Conservation (phyloP, 495 filamentous ascomycete species). For the Aspergillus indologenus region DNA sequence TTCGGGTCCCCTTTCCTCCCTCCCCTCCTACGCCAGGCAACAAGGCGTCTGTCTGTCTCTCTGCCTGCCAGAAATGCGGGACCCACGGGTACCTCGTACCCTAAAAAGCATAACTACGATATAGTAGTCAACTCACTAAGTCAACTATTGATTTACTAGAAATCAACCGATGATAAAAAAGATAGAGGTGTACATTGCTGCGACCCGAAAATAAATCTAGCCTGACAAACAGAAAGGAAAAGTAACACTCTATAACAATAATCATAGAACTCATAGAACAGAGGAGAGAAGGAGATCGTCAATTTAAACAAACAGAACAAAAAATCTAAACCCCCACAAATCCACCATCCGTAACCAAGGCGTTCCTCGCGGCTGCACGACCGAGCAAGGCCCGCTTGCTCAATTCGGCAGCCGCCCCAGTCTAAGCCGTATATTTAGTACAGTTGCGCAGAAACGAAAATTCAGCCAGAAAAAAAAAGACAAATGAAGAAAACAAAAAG, state of each 20-base stretch:
- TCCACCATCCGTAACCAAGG: constrained; percentile 4
- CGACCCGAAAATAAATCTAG: background rate
- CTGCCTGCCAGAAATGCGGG: background rate
- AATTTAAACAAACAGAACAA: background rate
- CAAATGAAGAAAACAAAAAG: background rate
- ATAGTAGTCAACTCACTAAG: background rate
- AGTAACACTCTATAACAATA: background rate
- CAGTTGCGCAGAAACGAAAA: background rate
- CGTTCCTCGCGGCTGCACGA: constrained; percentile 6
- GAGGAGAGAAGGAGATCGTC: background rate
- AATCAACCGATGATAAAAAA: too few species aligned
- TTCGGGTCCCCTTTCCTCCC: too few species aligned
- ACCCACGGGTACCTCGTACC: background rate
- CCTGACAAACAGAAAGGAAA: background rate
- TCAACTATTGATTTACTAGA: background rate
- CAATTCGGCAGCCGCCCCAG: constrained; percentile 5
- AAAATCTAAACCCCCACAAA: constrained; percentile 2
- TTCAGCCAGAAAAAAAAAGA: background rate
- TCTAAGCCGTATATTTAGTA: constrained; percentile 8
- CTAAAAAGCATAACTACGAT: background rate
- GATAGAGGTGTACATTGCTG: background rate
- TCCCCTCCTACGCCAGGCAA: background rate
- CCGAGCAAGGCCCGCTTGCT: constrained; percentile 3
- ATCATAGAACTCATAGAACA: background rate
- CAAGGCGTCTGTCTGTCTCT: background rate